These are phyloP conservation scores for Sarocladium kiliense DNA, from an alignment of 2,329 filamentous ascomycete genomes.

Conservation along the genomic window DNA sequence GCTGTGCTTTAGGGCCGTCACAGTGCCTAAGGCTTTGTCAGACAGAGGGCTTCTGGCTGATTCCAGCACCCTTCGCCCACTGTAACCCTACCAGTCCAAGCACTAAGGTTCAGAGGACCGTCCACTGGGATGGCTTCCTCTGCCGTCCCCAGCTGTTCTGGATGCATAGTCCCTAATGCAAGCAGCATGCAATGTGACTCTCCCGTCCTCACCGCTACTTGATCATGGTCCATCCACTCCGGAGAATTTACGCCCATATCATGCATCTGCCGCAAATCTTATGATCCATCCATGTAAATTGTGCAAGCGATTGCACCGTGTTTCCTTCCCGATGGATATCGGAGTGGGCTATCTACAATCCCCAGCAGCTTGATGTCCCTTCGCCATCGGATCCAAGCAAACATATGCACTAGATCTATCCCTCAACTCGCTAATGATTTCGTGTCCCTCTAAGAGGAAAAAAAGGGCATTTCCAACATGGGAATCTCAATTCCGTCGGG, in stretches of 20 bases:
- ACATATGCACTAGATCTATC: not conserved
- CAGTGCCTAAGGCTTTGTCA: no score
- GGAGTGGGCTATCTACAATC: not conserved
- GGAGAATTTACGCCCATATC: not conserved
- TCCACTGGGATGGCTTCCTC: no score
- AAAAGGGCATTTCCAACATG: not conserved
- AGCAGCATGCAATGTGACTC: not conserved
- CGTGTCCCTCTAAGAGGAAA: no score
- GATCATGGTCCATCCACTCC: not conserved
- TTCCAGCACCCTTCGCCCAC: no score
- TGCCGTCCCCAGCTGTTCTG: no score
- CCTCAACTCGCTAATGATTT: no score
- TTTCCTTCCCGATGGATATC: not conserved
- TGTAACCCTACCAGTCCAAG: no score
- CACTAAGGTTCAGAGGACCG: no score
- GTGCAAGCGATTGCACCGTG: no score
- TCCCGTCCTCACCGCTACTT: not conserved
- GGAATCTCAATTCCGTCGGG: not conserved
- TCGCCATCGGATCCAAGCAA: not conserved
- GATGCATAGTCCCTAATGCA: not conserved
- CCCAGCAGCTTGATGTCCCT: not conserved
- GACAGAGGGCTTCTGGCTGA: no score
- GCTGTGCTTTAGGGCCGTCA: not conserved
- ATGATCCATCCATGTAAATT: no score
- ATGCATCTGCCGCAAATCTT: no score